These are phyloP conservation scores for Penicillium hordei DNA, from an alignment of 2,329 filamentous ascomycete genomes.

Conservation along the genomic window DNA sequence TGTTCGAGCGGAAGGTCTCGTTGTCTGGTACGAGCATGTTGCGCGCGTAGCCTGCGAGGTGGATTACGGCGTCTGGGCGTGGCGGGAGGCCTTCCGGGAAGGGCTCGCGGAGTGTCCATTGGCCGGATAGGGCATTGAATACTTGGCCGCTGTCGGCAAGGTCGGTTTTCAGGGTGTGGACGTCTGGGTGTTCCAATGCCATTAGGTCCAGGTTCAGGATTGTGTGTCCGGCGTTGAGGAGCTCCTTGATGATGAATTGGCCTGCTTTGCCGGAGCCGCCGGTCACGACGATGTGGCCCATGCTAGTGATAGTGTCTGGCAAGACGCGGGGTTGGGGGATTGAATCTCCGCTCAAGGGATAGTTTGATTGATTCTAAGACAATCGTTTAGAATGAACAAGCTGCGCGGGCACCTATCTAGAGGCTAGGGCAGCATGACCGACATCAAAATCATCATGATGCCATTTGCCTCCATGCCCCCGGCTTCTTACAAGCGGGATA, in stretches of 20 bases:
- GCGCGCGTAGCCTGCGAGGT: slow-evolving; percentile 60
- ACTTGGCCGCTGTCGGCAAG: slow-evolving; percentile 57
- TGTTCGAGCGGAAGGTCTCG: slow-evolving; percentile 59
- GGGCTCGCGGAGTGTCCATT: slow-evolving; percentile 52
- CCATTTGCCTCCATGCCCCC: slow-evolving; percentile 10
- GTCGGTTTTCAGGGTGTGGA: slow-evolving; percentile 59
- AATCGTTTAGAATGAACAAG: background rate
- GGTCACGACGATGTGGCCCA: slow-evolving; percentile 53
- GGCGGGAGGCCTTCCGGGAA: slow-evolving; percentile 40
- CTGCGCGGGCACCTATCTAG: background rate
- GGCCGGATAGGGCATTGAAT: slow-evolving; percentile 57
- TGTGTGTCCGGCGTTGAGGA: slow-evolving; percentile 52
- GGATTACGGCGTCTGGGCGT: slow-evolving; percentile 60
- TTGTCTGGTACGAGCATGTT: slow-evolving; percentile 64
- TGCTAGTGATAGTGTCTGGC: slow-evolving; percentile 42
- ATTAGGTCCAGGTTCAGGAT: slow-evolving; percentile 58
- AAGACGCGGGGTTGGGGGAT: background rate
- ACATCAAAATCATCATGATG: slow-evolving; percentile 22
- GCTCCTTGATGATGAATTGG: slow-evolving; percentile 53
- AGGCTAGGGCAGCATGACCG: slow-evolving; percentile 6
- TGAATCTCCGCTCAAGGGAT: background rate
- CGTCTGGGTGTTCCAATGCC: slow-evolving; percentile 40
- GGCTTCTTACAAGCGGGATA: background rate
- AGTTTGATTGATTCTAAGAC: background rate
- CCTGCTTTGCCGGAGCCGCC: slow-evolving; percentile 59